Conservation (phyloP, 495 filamentous ascomycete species). For the Aspergillus heteromorphus region DNA sequence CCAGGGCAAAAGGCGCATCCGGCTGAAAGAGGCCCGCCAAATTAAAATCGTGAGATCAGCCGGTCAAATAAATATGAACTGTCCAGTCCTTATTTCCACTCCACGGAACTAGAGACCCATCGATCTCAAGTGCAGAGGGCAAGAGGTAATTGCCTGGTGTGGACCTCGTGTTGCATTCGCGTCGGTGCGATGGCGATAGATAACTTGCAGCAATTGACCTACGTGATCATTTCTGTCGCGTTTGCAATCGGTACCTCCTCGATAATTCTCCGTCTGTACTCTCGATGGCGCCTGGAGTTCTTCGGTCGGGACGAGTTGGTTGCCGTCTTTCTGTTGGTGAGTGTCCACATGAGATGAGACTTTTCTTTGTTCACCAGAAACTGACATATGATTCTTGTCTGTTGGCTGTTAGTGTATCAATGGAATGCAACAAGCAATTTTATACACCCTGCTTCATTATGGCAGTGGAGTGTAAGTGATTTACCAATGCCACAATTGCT, state of each 20-base stretch:
- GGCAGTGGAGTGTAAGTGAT: slow-evolving; percentile 3
- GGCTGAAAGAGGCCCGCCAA: neutral
- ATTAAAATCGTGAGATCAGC: too few species aligned
- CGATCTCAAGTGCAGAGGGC: too few species aligned
- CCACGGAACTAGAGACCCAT: too few species aligned
- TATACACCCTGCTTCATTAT: slow-evolving; percentile 3
- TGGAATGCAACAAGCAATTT: slow-evolving; percentile 1
- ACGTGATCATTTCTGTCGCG: neutral
- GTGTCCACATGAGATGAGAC: neutral
- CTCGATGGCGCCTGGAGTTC: neutral
- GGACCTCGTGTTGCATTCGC: neutral
- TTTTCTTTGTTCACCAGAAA: neutral
- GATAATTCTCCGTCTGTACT: slow-evolving; percentile 3
- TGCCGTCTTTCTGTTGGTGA: slow-evolving; percentile 1
- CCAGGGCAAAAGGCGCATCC: neutral
- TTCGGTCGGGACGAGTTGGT: slow-evolving; percentile 3
- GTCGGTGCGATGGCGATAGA: neutral
- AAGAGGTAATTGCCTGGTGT: neutral
- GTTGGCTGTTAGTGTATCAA: neutral
- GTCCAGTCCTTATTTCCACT: too few species aligned
- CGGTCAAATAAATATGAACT: too few species aligned
- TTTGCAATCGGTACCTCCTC: slow-evolving; percentile 1
- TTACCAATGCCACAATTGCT: neutral
- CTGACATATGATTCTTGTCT: too few species aligned
- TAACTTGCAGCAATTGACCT: slow-evolving; percentile 3